Evolutionary conservation across 2,329 filamentous ascomycete genomes (phyloP), one percentile per base, ranked within the genome.

Genomic region (Elsinoe ampelina): DNA sequence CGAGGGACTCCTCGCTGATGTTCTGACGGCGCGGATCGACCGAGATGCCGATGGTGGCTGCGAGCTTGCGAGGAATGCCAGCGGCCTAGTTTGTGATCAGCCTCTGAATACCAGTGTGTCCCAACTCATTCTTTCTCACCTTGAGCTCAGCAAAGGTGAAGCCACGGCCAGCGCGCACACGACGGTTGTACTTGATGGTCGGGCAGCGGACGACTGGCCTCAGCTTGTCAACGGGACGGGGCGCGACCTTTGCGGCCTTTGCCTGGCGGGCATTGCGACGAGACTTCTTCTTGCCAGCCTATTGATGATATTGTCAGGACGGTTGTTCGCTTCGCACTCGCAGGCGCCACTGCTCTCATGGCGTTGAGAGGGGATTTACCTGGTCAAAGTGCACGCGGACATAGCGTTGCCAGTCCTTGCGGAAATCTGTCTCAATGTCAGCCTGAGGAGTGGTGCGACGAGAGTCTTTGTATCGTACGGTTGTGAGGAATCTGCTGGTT

Each of bases 301-400:
- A 75, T 71, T 64, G 55, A 64, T 65, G 52, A 58, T 57, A 58
- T 63, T 61, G 66, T 71, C 65, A 71, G 66, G 58, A 64, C 68
- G 68, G 68, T 66, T 67, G 61, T 67, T 57, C 50, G 57, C 39
- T 59, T 17, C 34, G 62, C 62, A 65, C 63, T 67, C 48, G 68
- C 73, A 75, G 75, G 76, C 75, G 75, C 75, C 75, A 73, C 74
- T 73, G 68, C 75, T 76, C 75, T 77, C 74, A 76, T 62, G 58
- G 61, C 60, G 60, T 58, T 70, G 72, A 76, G 70, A 75, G 74
- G 77, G 77, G 74, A 77, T 72, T 80, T 92, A 95, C 92, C 90
- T 97, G 93, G 83, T 98, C 90, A 82, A 98, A 98, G 84, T 98
- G 93, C 79, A 89, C 88, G 80, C 90, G 89, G 75, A 98, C 93